Percentiles rank a stretch among this genome's conserved stretches.
Conservation (phyloP, 345 rosid genomes). For the Populus euphratica region DNA sequence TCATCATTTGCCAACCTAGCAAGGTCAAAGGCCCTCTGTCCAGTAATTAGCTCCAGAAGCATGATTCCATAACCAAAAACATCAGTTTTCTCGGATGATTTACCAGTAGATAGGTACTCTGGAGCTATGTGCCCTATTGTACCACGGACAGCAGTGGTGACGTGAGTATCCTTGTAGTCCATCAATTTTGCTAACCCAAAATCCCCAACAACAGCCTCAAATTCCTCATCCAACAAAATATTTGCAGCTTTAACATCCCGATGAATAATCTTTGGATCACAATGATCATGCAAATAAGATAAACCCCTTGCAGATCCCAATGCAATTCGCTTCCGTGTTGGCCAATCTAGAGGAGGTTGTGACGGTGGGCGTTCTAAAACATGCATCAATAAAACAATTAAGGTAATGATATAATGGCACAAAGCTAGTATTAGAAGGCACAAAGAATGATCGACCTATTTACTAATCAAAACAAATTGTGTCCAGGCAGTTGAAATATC, state of each 20-base stretch:
- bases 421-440: neutral
- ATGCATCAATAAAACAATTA: neutral
- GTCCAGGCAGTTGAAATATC: neutral
- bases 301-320: constrained; percentile 95
- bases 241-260: constrained; percentile 99
- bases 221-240: constrained; percentile 89
- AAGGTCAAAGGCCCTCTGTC: constrained; percentile 96
- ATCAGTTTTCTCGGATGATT: constrained; percentile 95
- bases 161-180: constrained; percentile 99
- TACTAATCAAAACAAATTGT: neutral
- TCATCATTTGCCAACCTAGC: constrained; percentile 96
- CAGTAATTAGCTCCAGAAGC: constrained; percentile 92
- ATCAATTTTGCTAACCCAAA: constrained; percentile 92
- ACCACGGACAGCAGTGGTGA: constrained; percentile 95
- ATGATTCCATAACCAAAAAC: constrained; percentile 96
- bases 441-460: neutral
- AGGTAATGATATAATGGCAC: neutral
- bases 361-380: constrained; percentile 71
- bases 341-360: constrained; percentile 92
- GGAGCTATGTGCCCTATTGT: constrained; percentile 98
- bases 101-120: constrained; percentile 90
- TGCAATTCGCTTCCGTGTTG: constrained; percentile 74
- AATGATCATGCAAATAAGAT: constrained; percentile 94
- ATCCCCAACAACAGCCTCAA: constrained; percentile 97
- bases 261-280: constrained; percentile 96